Percentiles rank a stretch among this genome's conserved stretches.
These are phyloP conservation scores for Lactarius quietus DNA, from an alignment of 768 basidiomycete species.

Conservation along the genomic window DNA sequence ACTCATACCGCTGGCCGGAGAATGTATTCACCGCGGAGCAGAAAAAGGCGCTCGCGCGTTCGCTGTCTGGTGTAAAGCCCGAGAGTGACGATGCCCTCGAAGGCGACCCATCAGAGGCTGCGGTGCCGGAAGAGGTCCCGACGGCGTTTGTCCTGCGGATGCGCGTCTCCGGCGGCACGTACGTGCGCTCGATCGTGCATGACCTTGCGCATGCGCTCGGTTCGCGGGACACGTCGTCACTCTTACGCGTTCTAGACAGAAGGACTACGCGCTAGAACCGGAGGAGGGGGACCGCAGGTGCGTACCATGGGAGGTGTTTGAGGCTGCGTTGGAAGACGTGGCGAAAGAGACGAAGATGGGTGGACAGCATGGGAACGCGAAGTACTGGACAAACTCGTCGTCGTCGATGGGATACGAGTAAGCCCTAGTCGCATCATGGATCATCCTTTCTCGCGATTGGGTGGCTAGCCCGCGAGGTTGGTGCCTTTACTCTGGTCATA, in stretches of 20 bases:
- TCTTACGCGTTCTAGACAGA: conserved; percentile 85
- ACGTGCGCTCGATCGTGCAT: conserved; percentile 93
- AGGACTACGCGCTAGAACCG: conserved; percentile 60
- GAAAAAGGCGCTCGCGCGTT: conserved; percentile 61
- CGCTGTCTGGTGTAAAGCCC: conserved; percentile 51
- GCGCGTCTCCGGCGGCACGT: conserved; percentile 95
- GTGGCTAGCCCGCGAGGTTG: too few species aligned
- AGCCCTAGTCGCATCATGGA: not conserved
- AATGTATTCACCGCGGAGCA: conserved; percentile 66
- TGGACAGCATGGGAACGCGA: conserved; percentile 80
- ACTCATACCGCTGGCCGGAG: conserved; percentile 72
- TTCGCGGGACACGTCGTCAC: conserved; percentile 94
- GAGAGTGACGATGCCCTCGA: conserved; percentile 35
- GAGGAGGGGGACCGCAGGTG: conserved; percentile 55
- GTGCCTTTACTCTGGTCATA: too few species aligned
- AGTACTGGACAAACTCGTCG: conserved; percentile 62
- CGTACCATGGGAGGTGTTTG: conserved; percentile 72
- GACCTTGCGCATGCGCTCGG: conserved; percentile 83
- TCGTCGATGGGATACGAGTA: conserved; percentile 40
- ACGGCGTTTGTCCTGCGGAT: conserved; percentile 84
- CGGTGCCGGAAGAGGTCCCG: conserved; percentile 41
- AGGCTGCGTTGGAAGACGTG: conserved; percentile 49
- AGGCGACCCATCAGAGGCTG: conserved; percentile 27
- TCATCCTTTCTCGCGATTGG: not conserved
- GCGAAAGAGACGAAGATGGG: conserved; percentile 62